These are phyloP conservation scores for Hemisphaericaspora subhashii DNA, from an alignment of 1,139 yeast genomes.

Conservation along the genomic window DNA sequence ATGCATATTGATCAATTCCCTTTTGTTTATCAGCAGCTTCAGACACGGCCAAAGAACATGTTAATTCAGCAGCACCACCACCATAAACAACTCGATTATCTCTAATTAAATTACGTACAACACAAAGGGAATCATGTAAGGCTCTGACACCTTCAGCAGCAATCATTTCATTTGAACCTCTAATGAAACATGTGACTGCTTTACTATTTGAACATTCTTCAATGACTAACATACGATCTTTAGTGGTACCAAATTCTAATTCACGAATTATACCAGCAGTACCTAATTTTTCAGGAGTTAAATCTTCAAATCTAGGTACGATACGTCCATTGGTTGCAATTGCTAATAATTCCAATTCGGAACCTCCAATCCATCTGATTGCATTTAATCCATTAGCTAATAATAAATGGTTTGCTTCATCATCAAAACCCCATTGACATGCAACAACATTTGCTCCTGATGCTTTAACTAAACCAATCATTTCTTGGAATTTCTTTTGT, in stretches of 20 bases:
- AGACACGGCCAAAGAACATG: slow-evolving; percentile 89
- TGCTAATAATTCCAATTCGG: slow-evolving; percentile 92
- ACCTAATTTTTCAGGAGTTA: slow-evolving; percentile 80
- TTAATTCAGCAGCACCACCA: slow-evolving; percentile 97
- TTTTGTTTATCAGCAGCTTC: slow-evolving; percentile 90
- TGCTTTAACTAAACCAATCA: slow-evolving; percentile 83
- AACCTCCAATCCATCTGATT: slow-evolving; percentile 99
- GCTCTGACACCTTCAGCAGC: slow-evolving; percentile 97
- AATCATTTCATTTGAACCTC: slow-evolving; percentile 98
- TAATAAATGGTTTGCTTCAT: slow-evolving; percentile 93
- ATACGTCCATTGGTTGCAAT: slow-evolving; percentile 97
- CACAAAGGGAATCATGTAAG: slow-evolving; percentile 93
- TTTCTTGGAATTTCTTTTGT: slow-evolving; percentile 83
- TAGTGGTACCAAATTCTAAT: slow-evolving; percentile 92
- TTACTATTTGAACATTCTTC: slow-evolving; percentile 87
- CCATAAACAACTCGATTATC: slow-evolving; percentile 96
- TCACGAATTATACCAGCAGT: slow-evolving; percentile 83
- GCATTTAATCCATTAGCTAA: slow-evolving; percentile 89
- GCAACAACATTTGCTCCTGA: slow-evolving; percentile 96
- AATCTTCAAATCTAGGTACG: slow-evolving; percentile 95
- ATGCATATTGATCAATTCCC: slow-evolving; percentile 97
- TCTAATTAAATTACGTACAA: slow-evolving; percentile 89
- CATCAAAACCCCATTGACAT: slow-evolving; percentile 99
- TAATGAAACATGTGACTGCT: slow-evolving; percentile 89
- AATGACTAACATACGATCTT: slow-evolving; percentile 92